A percentile compares a stretch with the other conserved stretches of the same genome.
These are phyloP conservation scores for Russula foetens DNA, from an alignment of 768 basidiomycete genomes.

Conservation along the genomic window DNA sequence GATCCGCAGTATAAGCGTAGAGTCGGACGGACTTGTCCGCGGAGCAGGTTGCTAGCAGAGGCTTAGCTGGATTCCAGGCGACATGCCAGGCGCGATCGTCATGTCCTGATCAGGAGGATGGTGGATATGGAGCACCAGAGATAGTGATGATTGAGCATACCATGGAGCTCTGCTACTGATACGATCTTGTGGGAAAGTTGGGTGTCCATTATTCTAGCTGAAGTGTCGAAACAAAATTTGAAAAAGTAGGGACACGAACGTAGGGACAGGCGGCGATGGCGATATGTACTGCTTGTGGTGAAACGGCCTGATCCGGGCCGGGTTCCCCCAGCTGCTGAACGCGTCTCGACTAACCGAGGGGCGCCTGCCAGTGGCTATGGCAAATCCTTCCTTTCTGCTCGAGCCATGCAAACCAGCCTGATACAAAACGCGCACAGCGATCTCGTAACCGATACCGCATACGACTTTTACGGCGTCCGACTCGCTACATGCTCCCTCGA, in stretches of 20 bases:
- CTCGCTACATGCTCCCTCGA: conserved; percentile 79
- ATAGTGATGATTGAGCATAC: neutral
- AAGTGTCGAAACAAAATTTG: neutral
- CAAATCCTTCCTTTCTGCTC: neutral
- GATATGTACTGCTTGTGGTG: too few relatives aligned
- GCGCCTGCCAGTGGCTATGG: neutral
- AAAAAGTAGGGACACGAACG: neutral
- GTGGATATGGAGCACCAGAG: neutral
- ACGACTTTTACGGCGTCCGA: conserved; percentile 83
- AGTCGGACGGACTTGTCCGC: conserved; percentile 88
- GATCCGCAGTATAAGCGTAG: conserved; percentile 49
- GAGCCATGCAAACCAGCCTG: conserved; percentile 73
- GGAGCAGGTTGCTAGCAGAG: conserved; percentile 87
- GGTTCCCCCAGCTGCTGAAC: neutral
- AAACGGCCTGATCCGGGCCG: conserved; percentile 4
- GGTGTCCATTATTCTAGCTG: neutral
- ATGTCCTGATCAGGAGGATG: conserved; percentile 46
- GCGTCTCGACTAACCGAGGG: neutral
- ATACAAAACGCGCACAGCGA: conserved; percentile 74
- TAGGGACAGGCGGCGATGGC: neutral
- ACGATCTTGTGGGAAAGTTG: conserved; percentile 9
- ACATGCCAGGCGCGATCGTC: conserved; percentile 81
- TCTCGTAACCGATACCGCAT: conserved; percentile 77
- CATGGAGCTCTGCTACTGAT: neutral
- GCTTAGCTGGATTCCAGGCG: conserved; percentile 80